These are phyloP conservation scores for Vaccinium macrocarpon DNA, from an alignment of 148 eudicot species.

Conservation along the genomic window DNA sequence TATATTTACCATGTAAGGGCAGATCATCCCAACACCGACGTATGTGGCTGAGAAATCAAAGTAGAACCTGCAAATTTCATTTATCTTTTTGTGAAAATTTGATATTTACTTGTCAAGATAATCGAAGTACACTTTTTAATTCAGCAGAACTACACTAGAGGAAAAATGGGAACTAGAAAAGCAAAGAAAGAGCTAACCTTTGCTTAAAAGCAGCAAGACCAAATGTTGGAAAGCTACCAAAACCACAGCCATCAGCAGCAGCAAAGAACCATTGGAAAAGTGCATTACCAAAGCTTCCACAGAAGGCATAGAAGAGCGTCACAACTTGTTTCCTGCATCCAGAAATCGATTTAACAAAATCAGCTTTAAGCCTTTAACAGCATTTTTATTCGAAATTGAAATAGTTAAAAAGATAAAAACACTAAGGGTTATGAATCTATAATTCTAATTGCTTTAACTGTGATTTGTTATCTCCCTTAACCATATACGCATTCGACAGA, in stretches of 20 bases:
- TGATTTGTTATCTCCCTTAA: background rate
- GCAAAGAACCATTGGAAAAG: slow-evolving; percentile 35
- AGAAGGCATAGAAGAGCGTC: slow-evolving; percentile 20
- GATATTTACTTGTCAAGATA: background rate
- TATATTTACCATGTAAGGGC: slow-evolving; percentile 35
- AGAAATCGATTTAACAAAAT: background rate
- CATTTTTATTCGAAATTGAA: background rate
- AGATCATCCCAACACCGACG: slow-evolving; percentile 40
- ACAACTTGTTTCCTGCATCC: slow-evolving; percentile 32
- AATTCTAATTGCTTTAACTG: too few species aligned
- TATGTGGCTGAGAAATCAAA: slow-evolving; percentile 34
- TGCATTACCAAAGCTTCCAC: slow-evolving; percentile 24
- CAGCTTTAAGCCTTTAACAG: background rate
- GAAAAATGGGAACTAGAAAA: background rate
- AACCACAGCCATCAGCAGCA: slow-evolving; percentile 38
- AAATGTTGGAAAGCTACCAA: slow-evolving; percentile 32
- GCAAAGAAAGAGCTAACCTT: slow-evolving; percentile 6
- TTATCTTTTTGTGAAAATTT: background rate
- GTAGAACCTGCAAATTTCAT: slow-evolving; percentile 21
- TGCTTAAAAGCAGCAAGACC: slow-evolving; percentile 26
- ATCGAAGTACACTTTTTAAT: background rate
- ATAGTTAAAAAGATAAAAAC: background rate
- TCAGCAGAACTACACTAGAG: background rate
- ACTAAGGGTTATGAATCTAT: background rate
- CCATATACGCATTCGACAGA: background rate